Conservation (phyloP, 2,329 filamentous ascomycete species). For the Didymella exigua region DNA sequence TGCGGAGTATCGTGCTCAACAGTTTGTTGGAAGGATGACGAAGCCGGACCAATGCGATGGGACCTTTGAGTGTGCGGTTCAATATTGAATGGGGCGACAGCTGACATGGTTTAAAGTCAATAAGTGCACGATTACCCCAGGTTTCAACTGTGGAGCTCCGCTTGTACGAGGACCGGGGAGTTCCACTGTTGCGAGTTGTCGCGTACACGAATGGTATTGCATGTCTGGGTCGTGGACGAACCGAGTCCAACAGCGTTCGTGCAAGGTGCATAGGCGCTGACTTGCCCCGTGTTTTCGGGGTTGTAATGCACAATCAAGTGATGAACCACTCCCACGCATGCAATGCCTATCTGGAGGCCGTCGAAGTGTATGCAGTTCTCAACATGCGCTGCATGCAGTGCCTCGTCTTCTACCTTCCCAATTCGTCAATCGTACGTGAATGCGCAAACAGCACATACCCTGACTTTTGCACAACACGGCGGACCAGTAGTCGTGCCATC, state of each 20-base stretch:
- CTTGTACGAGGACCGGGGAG: not conserved
- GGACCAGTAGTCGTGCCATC: not conserved
- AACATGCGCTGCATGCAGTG: not conserved
- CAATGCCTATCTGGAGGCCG: not conserved
- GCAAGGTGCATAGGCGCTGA: not conserved
- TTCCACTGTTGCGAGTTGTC: conserved; percentile 2
- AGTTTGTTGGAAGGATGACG: not conserved
- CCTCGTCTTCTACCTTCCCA: not conserved
- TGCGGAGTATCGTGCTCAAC: not conserved
- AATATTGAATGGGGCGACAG: conserved; percentile 1
- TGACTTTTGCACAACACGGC: not conserved
- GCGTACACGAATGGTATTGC: conserved; percentile 1
- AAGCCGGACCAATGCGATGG: not conserved
- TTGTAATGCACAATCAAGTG: not conserved
- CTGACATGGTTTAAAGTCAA: no score
- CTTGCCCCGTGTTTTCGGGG: not conserved
- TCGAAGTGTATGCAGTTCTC: not conserved
- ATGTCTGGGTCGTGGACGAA: not conserved
- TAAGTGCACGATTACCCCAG: conserved; percentile 15
- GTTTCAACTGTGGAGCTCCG: conserved; percentile 2
- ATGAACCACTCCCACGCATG: not conserved
- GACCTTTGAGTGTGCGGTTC: not conserved
- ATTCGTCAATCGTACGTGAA: not conserved
- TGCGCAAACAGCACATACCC: not conserved
- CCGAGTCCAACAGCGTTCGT: not conserved